phyloP scores from a whole-genome alignment of 1,284 basidiomycete genomes.

The Ganoderma sp. region DNA sequence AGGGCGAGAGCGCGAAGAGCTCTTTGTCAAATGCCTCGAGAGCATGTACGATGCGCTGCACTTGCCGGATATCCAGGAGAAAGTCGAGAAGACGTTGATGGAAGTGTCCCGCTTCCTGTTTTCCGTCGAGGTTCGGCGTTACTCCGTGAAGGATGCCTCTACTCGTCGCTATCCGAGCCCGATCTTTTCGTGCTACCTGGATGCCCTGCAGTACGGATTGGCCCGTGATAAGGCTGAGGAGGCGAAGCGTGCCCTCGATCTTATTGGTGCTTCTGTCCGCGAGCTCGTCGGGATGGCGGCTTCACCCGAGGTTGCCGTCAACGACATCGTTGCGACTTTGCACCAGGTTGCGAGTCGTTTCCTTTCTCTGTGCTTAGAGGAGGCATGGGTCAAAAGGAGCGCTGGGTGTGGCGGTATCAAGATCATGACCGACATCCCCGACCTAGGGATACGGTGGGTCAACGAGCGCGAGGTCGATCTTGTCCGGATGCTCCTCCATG shows the following conservation, averaged over 20 bases:
- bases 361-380: conserved; percentile 85
- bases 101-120: conserved; percentile 76
- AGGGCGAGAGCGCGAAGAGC: conserved; percentile 77
- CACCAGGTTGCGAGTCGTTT: conserved; percentile 84
- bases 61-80: conserved; percentile 69
- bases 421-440: conserved; percentile 75
- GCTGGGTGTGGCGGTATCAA: conserved; percentile 87
- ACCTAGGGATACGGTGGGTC: conserved; percentile 83
- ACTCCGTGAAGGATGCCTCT: conserved; percentile 57
- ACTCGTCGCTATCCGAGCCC: conserved; percentile 64
- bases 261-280: conserved; percentile 68
- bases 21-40: conserved; percentile 75
- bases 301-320: conserved; percentile 49
- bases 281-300: conserved; percentile 68
- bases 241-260: conserved; percentile 60
- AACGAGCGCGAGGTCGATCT: conserved; percentile 91
- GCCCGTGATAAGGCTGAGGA: conserved; percentile 69
- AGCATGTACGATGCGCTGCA: conserved; percentile 84
- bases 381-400: conserved; percentile 85
- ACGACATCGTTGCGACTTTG: conserved; percentile 69
- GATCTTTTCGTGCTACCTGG: conserved; percentile 75
- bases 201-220: conserved; percentile 75
- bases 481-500: conserved; percentile 89
- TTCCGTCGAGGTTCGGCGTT: conserved; percentile 64
- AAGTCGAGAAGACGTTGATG: conserved; percentile 72